phyloP scores from a whole-genome alignment of 108 stramenopile genomes.

The Nannochloropsis salina region DNA sequence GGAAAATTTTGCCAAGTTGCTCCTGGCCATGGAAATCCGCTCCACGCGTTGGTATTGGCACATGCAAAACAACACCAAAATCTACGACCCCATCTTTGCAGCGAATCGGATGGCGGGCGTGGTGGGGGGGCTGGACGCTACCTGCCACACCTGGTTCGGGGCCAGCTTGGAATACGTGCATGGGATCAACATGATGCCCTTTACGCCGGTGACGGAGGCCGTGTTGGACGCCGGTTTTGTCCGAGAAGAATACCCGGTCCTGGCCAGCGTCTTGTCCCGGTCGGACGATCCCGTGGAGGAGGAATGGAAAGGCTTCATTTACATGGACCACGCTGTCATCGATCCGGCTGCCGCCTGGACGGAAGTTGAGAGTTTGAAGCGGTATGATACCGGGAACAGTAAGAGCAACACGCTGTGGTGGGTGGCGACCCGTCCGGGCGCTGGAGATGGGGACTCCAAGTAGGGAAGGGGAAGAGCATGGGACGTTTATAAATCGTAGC shows the following conservation, averaged over 20 bases:
- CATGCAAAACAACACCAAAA: slow-evolving; percentile 15
- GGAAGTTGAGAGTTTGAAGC: slow-evolving; percentile 22
- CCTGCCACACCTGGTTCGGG: slow-evolving; percentile 52
- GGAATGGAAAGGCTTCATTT: slow-evolving; percentile 39
- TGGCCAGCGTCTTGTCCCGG: slow-evolving; percentile 30
- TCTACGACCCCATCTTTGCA: slow-evolving; percentile 52
- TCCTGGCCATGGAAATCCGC: background rate
- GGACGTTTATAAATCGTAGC: too few species aligned
- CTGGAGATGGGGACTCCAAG: background rate
- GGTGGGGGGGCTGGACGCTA: slow-evolving; percentile 53
- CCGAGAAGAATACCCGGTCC: slow-evolving; percentile 46
- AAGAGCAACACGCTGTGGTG: slow-evolving; percentile 52
- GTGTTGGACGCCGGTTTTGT: slow-evolving; percentile 40
- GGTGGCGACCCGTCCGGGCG: slow-evolving; percentile 46
- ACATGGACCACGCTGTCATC: slow-evolving; percentile 39
- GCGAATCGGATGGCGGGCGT: slow-evolving; percentile 53
- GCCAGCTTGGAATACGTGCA: slow-evolving; percentile 39
- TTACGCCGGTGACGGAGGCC: slow-evolving; percentile 51
- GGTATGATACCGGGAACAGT: slow-evolving; percentile 51
- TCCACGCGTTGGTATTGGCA: slow-evolving; percentile 1
- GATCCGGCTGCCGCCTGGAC: slow-evolving; percentile 47
- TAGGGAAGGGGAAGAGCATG: background rate
- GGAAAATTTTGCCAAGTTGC: slow-evolving; percentile 12
- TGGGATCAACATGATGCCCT: slow-evolving; percentile 57
- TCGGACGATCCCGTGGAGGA: background rate